Evolutionary conservation across 2,329 filamentous ascomycete species (phyloP), one percentile per base, ranked within the genome.

Genomic region (Aspergillus fischeri): DNA sequence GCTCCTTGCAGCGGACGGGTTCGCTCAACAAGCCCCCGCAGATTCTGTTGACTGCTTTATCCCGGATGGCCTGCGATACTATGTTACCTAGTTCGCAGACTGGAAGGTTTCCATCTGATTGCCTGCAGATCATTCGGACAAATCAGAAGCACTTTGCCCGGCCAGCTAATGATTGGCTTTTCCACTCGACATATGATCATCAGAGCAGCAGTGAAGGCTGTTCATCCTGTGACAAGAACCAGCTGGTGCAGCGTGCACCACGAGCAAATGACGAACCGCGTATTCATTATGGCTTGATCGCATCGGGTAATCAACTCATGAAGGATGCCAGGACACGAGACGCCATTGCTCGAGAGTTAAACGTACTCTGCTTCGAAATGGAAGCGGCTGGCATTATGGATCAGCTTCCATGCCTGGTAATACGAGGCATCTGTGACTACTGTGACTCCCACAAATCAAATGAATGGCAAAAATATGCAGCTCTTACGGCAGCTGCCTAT

Each of bases 401-500:
- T 41, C 27, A 57, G 10, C 11, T 61, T 28, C 59, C 59, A 3
- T 41, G 28, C 17, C 29, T 57, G 7, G 48, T 61, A 11, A 47
- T 61, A 32, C 52, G 55, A 44, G 57, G 54, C 2, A 52, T 58
- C 6, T 60, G 57, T 29, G 60, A 61, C 45, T 61, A 62, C 51
- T 49, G 48, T 6, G 57, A 60, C 25, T 57, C 53, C 5, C 58
- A 61, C 24, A 61, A 61, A 8, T 54, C 56, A 24, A 58, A 61
- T 41, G 6, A 42, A 21, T 63, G 58, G 56, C 59, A 63, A 38
- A 29, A 21, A 20, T 60, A 56, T 53, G 57, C 59, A 41, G 61
- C 59, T 11, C 38, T 56, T 11, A 54, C 55, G n/a, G 61, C 61
- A 3, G 61, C 61, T 11, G 51, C 59, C 20, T 60, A 53, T 44